A percentile compares a stretch with the other conserved stretches of the same genome.
Conservation (phyloP, 2,329 filamentous ascomycete genomes). For the Graphilbum sp. region DNA sequence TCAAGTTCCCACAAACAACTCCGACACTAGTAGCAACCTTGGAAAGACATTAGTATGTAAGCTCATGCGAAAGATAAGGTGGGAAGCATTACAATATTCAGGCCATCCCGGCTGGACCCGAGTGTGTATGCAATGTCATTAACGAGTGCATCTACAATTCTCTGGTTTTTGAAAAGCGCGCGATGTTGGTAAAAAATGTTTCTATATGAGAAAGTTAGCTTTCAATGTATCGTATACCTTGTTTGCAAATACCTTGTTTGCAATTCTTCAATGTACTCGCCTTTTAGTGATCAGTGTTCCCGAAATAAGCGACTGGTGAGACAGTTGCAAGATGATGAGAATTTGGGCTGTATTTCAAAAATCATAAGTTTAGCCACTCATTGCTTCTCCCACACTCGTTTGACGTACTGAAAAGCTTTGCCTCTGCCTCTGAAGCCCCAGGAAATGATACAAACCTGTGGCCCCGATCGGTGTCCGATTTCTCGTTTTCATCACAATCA, state of each 20-base stretch:
- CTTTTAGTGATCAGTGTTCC: constrained; percentile 44
- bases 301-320: constrained; percentile 39
- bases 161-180: constrained; percentile 53
- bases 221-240: too few species aligned
- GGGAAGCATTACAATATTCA: constrained; percentile 45
- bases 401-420: constrained; percentile 35
- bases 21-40: constrained; percentile 63
- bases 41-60: not conserved
- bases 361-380: not conserved
- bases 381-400: not conserved
- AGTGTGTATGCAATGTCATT: constrained; percentile 61
- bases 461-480: too few species aligned
- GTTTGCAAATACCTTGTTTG: too few species aligned
- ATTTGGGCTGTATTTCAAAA: constrained; percentile 29
- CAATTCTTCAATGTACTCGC: too few species aligned
- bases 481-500: too few species aligned
- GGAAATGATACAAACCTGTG: constrained; percentile 24
- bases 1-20: constrained; percentile 43
- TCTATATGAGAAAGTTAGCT: too few species aligned
- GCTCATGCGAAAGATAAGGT: too few species aligned
- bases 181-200: constrained; percentile 69
- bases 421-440: constrained; percentile 28
- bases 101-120: constrained; percentile 39
- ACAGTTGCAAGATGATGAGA: constrained; percentile 40
- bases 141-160: constrained; percentile 52